Percentiles rank a stretch among this genome's conserved stretches.
Evolutionary conservation across 2,329 filamentous ascomycete species (phyloP).

Genomic region (Fusarium bulbicola): DNA sequence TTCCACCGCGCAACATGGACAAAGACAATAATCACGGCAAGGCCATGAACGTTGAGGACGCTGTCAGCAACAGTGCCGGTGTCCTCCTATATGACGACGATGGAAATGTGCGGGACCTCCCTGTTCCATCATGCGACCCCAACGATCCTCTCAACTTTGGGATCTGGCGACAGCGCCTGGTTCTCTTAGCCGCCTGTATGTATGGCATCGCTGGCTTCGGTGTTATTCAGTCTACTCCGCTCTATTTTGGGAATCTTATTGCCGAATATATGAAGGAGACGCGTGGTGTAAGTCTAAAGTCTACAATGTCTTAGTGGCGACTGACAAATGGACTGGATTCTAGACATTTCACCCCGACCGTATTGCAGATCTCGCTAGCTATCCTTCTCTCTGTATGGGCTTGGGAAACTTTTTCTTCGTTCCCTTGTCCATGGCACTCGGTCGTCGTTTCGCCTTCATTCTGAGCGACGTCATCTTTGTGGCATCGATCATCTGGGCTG

Average conservation of each 20-base stretch:
- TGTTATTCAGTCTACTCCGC: neutral
- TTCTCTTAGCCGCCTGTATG: neutral
- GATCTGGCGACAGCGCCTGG: neutral
- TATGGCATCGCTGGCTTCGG: neutral
- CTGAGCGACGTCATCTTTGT: neutral
- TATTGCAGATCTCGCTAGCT: neutral
- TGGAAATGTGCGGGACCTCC: neutral
- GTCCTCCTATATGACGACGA: neutral
- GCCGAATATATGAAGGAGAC: neutral
- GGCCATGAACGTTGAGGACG: neutral
- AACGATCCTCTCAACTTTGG: neutral
- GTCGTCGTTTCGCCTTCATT: neutral
- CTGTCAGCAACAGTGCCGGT: neutral
- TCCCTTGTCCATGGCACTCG: neutral
- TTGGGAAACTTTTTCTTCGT: neutral
- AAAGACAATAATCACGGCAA: neutral
- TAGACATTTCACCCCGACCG: neutral
- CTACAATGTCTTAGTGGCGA: rapidly evolving
- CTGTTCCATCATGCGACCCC: neutral
- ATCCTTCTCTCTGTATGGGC: neutral
- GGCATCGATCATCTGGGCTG: neutral
- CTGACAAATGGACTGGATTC: neutral
- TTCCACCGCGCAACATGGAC: neutral
- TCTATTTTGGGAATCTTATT: neutral
- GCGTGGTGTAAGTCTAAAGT: neutral